Evolutionary conservation across 2,329 filamentous ascomycete species (phyloP).

Genomic region (Trichoderma afroharzianum): DNA sequence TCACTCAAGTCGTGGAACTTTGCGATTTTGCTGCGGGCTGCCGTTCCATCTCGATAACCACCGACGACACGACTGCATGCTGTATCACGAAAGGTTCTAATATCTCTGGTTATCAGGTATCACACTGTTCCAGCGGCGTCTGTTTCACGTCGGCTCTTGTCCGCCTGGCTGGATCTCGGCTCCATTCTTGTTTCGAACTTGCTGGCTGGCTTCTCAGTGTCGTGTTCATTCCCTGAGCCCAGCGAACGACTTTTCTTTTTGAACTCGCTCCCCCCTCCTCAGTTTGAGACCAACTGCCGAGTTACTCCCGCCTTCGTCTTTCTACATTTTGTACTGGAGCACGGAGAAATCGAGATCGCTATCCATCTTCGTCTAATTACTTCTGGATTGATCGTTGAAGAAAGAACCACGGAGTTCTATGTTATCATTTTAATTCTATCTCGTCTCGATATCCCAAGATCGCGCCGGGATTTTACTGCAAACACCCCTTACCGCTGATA

Average conservation of each 20-base stretch:
- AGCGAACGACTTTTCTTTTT: background rate
- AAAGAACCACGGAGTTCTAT: too few relatives aligned
- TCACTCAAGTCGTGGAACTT: constrained; percentile 31
- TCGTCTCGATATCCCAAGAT: background rate
- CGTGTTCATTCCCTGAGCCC: background rate
- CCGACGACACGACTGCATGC: constrained; percentile 46
- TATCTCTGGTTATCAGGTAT: constrained; percentile 45
- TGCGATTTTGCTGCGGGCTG: constrained; percentile 41
- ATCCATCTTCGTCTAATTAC: background rate
- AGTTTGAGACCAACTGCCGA: background rate
- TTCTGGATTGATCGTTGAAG: background rate
- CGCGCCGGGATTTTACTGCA: background rate
- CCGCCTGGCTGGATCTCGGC: constrained; percentile 9
- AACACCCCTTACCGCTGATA: background rate
- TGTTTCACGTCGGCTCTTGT: constrained; percentile 43
- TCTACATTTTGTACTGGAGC: background rate
- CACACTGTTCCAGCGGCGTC: constrained; percentile 45
- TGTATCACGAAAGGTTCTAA: constrained; percentile 46
- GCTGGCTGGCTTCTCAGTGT: constrained; percentile 1
- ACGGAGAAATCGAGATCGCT: background rate
- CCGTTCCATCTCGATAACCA: constrained; percentile 43
- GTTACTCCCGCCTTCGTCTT: background rate
- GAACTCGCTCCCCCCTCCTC: background rate
- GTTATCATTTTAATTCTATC: background rate
- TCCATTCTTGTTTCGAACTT: constrained; percentile 4